Conservation (phyloP, 768 basidiomycete species). For the Kwoniella europaea region DNA sequence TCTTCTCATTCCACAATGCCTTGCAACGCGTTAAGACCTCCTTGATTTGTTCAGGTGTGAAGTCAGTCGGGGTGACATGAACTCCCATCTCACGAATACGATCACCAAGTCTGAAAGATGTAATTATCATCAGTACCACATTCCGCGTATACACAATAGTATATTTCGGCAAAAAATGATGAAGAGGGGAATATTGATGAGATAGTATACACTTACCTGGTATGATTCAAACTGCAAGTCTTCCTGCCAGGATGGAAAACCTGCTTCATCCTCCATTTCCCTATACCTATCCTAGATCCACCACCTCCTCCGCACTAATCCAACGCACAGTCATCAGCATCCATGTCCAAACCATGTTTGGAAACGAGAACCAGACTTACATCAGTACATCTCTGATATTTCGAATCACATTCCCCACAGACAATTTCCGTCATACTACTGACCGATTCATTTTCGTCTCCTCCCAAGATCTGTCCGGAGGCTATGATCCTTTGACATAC, state of each 20-base stretch:
- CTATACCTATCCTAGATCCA: slow-evolving; percentile 55
- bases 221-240: slow-evolving; percentile 56
- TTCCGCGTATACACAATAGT: too few species aligned
- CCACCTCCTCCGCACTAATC: slow-evolving; percentile 56
- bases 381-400: slow-evolving; percentile 48
- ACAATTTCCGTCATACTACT: slow-evolving; percentile 47
- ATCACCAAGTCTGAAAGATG: slow-evolving; percentile 43
- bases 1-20: slow-evolving; percentile 54
- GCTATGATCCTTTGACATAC: slow-evolving; percentile 53
- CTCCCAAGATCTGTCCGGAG: slow-evolving; percentile 36
- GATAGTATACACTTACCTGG: slow-evolving; percentile 34
- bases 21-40: slow-evolving; percentile 50
- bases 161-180: too few species aligned
- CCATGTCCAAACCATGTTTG: too few species aligned
- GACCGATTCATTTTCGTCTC: slow-evolving; percentile 22
- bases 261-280: slow-evolving; percentile 58
- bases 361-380: slow-evolving; percentile 6
- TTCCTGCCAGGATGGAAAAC: slow-evolving; percentile 56
- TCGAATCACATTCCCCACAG: slow-evolving; percentile 47
- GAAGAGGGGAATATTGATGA: background rate
- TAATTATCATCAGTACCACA: background rate
- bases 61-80: slow-evolving; percentile 50
- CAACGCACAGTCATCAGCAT: background rate
- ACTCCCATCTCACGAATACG: slow-evolving; percentile 50
- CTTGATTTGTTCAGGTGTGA: slow-evolving; percentile 48